Evolutionary conservation across 2,329 filamentous ascomycete genomes (phyloP), one percentile per base, ranked within the genome.

Genomic region (Penicillium sclerotigenum): DNA sequence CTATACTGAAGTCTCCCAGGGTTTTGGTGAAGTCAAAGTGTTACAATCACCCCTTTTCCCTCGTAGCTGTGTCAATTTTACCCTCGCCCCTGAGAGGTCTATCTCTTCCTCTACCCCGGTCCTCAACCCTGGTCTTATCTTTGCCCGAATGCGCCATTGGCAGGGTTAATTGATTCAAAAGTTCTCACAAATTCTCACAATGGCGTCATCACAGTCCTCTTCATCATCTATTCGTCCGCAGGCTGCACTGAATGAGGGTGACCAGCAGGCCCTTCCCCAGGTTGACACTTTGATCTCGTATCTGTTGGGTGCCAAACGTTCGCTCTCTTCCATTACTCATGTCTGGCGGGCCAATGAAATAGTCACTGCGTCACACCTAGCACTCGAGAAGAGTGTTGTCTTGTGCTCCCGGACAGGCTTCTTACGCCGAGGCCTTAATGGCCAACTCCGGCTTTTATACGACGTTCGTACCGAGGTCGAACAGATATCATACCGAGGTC

Each of bases 301-400:
- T 75, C 87, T 97, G 34, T 85, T 97, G 38, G 87, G 88, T 29
- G 89, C 93, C 9, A 97, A 97, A 72, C 86, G 90, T 42, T 92
- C 92, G 1, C 82, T 97, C 5, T 89, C 89, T 16, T 91, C 91
- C 11, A 91, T 95, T 71, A 85, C 81, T 40, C 86, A 89, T 58
- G 90, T 97, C 49, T 87, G 90, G 70, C 89, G 90, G 57, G 92
- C 91, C 62, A 92, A 94, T 69, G 89, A 95, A 68, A 86, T 97
- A 54, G 88, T 94, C 42, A 90, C 85, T 20, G 80, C 84, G 14
- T 90, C 91, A 5, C 87, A 91, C 33, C 78, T 81, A 31, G 83
- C 90, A 33, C 81, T 96, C 61, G 90, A 96, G 69, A 88, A 94
- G 64, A 87, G 87, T 46, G 87, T 90, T 51, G 80, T 92, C 10